Conservation (phyloP, 2,329 filamentous ascomycete genomes). For the Claviceps monticola region DNA sequence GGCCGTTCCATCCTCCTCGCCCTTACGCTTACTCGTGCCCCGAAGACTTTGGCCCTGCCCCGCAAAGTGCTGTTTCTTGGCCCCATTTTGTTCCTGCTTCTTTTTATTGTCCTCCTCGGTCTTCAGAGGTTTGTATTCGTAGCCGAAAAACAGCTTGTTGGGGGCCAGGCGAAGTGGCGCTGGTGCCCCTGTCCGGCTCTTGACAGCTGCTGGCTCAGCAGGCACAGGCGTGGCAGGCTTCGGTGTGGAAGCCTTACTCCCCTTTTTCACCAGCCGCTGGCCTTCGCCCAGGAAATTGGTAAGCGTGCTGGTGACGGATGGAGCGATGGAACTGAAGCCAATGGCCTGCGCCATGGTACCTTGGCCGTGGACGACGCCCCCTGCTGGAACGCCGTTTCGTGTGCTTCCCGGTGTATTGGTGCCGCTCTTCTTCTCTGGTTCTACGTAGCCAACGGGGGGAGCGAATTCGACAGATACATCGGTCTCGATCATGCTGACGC, state of each 20-base stretch:
- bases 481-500: constrained; percentile 89
- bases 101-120: constrained; percentile 58
- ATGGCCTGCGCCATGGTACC: constrained; percentile 97
- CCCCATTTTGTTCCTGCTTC: constrained; percentile 47
- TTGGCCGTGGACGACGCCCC: constrained; percentile 66
- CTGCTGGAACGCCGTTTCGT: constrained; percentile 48
- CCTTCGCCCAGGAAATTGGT: constrained; percentile 73
- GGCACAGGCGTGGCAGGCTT: constrained; percentile 59
- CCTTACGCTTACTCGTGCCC: constrained; percentile 58
- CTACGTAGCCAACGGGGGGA: constrained; percentile 83
- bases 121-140: constrained; percentile 79
- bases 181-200: constrained; percentile 55
- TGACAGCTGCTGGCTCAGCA: constrained; percentile 17
- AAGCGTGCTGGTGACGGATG: constrained; percentile 53
- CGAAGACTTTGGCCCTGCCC: constrained; percentile 74
- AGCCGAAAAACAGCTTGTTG: constrained; percentile 94
- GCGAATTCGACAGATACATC: constrained; percentile 96
- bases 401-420: constrained; percentile 70
- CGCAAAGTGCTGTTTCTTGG: constrained; percentile 59
- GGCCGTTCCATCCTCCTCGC: constrained; percentile 32
- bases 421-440: constrained; percentile 66
- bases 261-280: constrained; percentile 76
- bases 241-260: constrained; percentile 49
- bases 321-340: constrained; percentile 85
- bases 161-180: constrained; percentile 73